Percentiles rank a stretch among this genome's conserved stretches.
Conservation (phyloP, 495 filamentous ascomycete species). For the Trichoderma gamsii region DNA sequence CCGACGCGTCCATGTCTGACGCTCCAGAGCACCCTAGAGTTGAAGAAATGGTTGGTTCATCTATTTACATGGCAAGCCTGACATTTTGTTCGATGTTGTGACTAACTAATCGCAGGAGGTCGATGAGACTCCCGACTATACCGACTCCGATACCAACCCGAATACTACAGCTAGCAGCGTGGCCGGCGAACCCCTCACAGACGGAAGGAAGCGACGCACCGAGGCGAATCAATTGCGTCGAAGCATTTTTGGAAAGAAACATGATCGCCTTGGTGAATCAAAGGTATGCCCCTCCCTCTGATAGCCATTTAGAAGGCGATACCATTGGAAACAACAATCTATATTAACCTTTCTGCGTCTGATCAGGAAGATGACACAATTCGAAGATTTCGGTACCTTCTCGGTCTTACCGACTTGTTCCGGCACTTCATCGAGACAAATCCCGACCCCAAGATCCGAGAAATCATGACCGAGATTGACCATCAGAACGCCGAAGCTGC, state of each 20-base stretch:
- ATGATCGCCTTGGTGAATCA: constrained; percentile 77
- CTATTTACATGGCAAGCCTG: constrained; percentile 11
- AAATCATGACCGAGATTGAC: constrained; percentile 89
- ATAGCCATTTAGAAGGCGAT: not conserved
- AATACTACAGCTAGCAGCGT: constrained; percentile 89
- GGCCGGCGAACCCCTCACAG: constrained; percentile 59
- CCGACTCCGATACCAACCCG: constrained; percentile 87
- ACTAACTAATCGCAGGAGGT: constrained; percentile 48
- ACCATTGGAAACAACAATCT: not conserved
- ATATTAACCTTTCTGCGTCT: not conserved
- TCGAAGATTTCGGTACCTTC: constrained; percentile 88
- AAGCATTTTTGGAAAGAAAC: constrained; percentile 90
- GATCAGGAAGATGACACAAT: constrained; percentile 89
- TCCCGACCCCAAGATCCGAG: constrained; percentile 83
- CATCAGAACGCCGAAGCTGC: constrained; percentile 75
- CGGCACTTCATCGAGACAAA: constrained; percentile 98
- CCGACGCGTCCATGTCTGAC: constrained; percentile 55
- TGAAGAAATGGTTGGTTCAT: constrained; percentile 44
- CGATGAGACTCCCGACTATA: constrained; percentile 78
- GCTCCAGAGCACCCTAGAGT: constrained; percentile 44
- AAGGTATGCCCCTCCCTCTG: constrained; percentile 55
- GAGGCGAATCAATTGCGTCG: constrained; percentile 83
- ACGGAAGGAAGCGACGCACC: constrained; percentile 78
- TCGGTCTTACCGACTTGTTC: constrained; percentile 95
- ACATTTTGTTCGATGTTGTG: constrained; percentile 13